Base-by-base conservation (phyloP, 116 monocot genomes). In the Thalassia testudinum region DNA sequence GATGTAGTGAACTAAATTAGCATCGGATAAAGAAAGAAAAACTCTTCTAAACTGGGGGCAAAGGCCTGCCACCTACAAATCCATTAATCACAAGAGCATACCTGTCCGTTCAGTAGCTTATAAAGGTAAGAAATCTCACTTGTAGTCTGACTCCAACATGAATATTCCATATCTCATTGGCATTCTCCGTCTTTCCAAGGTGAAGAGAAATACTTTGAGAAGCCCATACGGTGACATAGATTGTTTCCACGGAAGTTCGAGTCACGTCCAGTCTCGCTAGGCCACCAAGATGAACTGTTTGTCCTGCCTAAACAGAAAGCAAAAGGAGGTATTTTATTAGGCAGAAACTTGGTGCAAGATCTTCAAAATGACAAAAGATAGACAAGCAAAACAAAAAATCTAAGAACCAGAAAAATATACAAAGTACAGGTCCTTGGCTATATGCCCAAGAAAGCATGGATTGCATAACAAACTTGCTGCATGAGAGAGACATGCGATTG, bases 81-180 rank as follows among this genome's bases (percentile, higher is more conserved):
- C n/a, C n/a, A n/a, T n/a, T n/a, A n/a, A n/a, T n/a, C n/a, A n/a
- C n/a, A n/a, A n/a, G n/a, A n/a, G n/a, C n/a, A n/a, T n/a, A n/a
- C n/a, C n/a, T n/a, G n/a, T n/a, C n/a, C n/a, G n/a, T 34, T 34
- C 3, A 34, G 10, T 5, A 34, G 30, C 30, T 34, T 10, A 34
- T 34, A 34, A 34, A 34, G 30, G 10, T 21, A 61, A 1, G 21
- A 12, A 21, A 26, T 50, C 49, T 51, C 37, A 88, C 95, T 85
- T 85, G 95, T 30, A 95, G 66, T 50, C 95, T 84, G 40, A 79
- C 44, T 44, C 95, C 95, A 61, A 79, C 69, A 77, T 95, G 95
- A 12, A 75, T 95, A 11, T 40, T 69, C 54, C 66, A 63, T 19
- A 82, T 66, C 21, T 88, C 95, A 27, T 76, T 81, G 26, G 95